These are phyloP conservation scores for Onygenales sp. DNA, from an alignment of 2,329 filamentous ascomycete genomes.

Conservation along the genomic window DNA sequence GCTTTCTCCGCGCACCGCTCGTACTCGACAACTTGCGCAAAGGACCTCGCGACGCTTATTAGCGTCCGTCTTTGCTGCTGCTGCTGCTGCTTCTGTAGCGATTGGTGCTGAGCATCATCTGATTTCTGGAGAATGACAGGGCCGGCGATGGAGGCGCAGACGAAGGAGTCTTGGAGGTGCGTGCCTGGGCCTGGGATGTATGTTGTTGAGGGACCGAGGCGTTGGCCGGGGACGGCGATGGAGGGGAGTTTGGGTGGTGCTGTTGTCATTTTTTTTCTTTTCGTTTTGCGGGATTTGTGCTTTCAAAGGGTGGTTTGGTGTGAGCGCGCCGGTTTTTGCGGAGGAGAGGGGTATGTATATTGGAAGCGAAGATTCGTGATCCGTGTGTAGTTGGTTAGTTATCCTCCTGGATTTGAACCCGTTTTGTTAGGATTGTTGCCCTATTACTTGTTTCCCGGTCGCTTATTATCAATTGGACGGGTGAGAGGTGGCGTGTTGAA, in stretches of 20 bases:
- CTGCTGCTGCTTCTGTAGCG: constrained; percentile 32
- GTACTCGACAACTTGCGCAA: constrained; percentile 34
- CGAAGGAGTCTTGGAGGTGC: constrained; percentile 63
- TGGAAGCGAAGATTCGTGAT: no score
- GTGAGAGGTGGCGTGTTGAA: no score
- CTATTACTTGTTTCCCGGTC: no score
- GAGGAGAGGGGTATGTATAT: no score
- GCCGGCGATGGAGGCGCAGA: constrained; percentile 77
- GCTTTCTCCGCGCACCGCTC: background rate
- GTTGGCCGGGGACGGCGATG: constrained; percentile 70
- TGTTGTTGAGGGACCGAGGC: constrained; percentile 57
- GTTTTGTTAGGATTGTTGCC: no score
- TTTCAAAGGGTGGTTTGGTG: no score
- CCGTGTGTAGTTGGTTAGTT: no score
- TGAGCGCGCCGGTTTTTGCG: no score
- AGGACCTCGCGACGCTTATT: constrained; percentile 20
- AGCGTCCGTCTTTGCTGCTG: constrained; percentile 4
- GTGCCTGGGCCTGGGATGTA: constrained; percentile 73
- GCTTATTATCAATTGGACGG: no score
- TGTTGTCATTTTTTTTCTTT: constrained; percentile 13
- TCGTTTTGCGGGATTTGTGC: background rate
- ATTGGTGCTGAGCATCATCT: constrained; percentile 20
- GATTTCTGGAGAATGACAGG: constrained; percentile 49
- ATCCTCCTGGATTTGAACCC: no score
- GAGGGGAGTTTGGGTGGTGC: constrained; percentile 22